Conservation (phyloP, 208 protist species). For the Trypanosoma congolense region DNA sequence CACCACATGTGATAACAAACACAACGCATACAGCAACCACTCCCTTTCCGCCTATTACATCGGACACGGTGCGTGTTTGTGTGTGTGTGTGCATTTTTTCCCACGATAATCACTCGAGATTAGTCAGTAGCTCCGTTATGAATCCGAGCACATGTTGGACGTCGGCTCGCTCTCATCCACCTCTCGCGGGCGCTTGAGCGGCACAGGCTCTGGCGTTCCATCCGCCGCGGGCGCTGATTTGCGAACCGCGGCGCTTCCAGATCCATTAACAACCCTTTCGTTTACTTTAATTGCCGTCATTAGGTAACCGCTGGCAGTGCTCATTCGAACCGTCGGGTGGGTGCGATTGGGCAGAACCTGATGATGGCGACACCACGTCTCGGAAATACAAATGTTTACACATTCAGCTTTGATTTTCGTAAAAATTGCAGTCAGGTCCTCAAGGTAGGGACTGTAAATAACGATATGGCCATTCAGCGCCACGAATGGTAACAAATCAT, state of each 20-base stretch:
- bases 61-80: too few species aligned
- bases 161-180: too few species aligned
- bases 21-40: too few species aligned
- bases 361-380: slow-evolving; percentile 92
- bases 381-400: slow-evolving; percentile 82
- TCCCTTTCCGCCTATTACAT: too few species aligned
- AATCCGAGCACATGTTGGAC: too few species aligned
- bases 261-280: slow-evolving; percentile 18
- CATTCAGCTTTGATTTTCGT: slow-evolving; percentile 51
- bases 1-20: too few species aligned
- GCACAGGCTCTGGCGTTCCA: too few species aligned
- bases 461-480: slow-evolving; percentile 74
- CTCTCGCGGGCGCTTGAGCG: too few species aligned
- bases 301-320: slow-evolving; percentile 83
- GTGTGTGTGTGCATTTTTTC: too few species aligned
- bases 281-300: slow-evolving; percentile 87
- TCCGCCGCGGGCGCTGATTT: not conserved
- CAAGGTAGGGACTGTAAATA: slow-evolving; percentile 83
- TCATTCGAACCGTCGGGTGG: slow-evolving; percentile 93
- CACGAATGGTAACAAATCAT: slow-evolving; percentile 71
- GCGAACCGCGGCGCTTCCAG: not conserved
- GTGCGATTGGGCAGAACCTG: slow-evolving; percentile 91
- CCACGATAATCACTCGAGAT: too few species aligned
- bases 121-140: too few species aligned
- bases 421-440: slow-evolving; percentile 70